A percentile compares a stretch with the other conserved stretches of the same genome.
phyloP scores from a whole-genome alignment of 768 basidiomycete genomes.

The Lactarius vividus region DNA sequence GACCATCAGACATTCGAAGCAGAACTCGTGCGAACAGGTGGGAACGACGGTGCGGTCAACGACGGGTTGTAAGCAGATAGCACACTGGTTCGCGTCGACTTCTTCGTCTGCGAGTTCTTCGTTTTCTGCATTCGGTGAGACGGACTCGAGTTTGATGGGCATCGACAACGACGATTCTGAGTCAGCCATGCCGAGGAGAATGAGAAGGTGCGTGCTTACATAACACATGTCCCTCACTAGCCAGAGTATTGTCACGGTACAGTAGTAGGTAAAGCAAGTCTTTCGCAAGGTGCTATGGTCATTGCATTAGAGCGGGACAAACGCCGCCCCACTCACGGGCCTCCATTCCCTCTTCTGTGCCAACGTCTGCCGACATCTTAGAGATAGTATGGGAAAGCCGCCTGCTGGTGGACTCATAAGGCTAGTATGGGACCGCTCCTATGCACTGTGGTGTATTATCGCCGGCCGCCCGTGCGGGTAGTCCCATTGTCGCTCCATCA shows the following conservation, averaged over 20 bases:
- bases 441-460: slow-evolving; percentile 8
- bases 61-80: slow-evolving; percentile 80
- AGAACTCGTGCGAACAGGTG: slow-evolving; percentile 85
- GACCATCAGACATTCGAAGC: slow-evolving; percentile 83
- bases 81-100: slow-evolving; percentile 61
- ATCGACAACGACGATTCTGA: neutral
- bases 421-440: too few relatives aligned
- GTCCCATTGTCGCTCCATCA: slow-evolving; percentile 37
- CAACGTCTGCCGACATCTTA: slow-evolving; percentile 16
- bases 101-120: slow-evolving; percentile 29
- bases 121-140: neutral
- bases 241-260: too few relatives aligned
- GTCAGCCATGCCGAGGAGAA: neutral
- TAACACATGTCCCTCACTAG: neutral
- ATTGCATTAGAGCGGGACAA: neutral
- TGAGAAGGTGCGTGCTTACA: neutral
- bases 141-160: slow-evolving; percentile 5
- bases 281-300: neutral
- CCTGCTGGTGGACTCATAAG: too few relatives aligned
- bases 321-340: slow-evolving; percentile 11
- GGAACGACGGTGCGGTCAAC: slow-evolving; percentile 80
- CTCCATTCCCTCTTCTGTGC: neutral
- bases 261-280: too few relatives aligned
- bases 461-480: slow-evolving; percentile 39
- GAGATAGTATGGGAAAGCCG: slow-evolving; percentile 5